These are phyloP conservation scores for Crucihimalaya himalaica DNA, from an alignment of 345 rosid genomes.

Conservation along the genomic window DNA sequence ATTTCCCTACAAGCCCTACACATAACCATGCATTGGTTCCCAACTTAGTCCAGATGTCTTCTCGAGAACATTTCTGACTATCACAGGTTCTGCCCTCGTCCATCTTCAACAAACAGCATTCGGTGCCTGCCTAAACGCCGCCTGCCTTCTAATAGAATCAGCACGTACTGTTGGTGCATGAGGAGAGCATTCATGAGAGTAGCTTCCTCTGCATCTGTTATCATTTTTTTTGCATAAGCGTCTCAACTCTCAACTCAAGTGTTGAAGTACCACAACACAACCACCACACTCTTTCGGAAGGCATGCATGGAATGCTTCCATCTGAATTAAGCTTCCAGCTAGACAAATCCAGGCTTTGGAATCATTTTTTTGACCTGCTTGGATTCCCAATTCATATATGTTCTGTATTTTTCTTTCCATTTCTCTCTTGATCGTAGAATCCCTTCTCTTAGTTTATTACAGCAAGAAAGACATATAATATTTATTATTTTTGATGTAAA, in stretches of 20 bases:
- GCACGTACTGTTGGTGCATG: slow-evolving; percentile 41
- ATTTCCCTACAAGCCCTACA: slow-evolving; percentile 75
- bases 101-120: slow-evolving; percentile 58
- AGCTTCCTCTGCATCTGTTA: slow-evolving; percentile 52
- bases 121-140: slow-evolving; percentile 67
- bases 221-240: slow-evolving; percentile 51
- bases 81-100: slow-evolving; percentile 73
- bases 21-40: slow-evolving; percentile 94
- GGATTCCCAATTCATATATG: not conserved
- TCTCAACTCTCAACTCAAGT: slow-evolving; percentile 55
- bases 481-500: no score
- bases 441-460: slow-evolving; percentile 52
- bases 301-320: slow-evolving; percentile 63
- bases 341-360: slow-evolving; percentile 5
- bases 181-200: slow-evolving; percentile 50
- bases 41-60: slow-evolving; percentile 71
- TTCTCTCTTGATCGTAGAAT: slow-evolving; percentile 32
- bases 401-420: not conserved
- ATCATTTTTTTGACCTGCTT: not conserved
- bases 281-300: slow-evolving; percentile 67
- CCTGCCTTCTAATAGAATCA: slow-evolving; percentile 43
- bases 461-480: slow-evolving; percentile 61
- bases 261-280: slow-evolving; percentile 60
- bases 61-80: slow-evolving; percentile 61
- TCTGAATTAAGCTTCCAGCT: slow-evolving; percentile 54